Base-by-base conservation (phyloP, 1,284 basidiomycete genomes). In the Phylloboletellus chloephorus region DNA sequence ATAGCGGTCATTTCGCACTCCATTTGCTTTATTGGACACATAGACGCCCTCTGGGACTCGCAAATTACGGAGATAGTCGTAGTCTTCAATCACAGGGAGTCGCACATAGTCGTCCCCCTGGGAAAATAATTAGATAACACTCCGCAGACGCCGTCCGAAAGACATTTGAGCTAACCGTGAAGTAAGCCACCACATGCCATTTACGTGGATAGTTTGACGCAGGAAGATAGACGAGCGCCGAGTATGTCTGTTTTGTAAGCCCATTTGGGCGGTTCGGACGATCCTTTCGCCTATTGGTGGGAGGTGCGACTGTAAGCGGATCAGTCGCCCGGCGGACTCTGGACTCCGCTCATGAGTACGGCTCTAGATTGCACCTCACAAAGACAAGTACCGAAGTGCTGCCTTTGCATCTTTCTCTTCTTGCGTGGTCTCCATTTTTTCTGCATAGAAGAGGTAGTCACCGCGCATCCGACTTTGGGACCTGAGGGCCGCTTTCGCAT, bases 161-260 rank as follows among this genome's bases (percentile, higher is more conserved):
- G 12, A 46, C 16, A 36, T 43, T 36, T 21, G 37, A 43, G 53
- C 69, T 52, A 61, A 86, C 82, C 63, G 76, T 75, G 61, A 86
- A 86, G 67, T 86, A 86, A 36, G 83, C 82, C 41, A 86, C 83
- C 31, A 86, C 71, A 61, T 86, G 82, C 82, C 82, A 86, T 68
- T 84, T 86, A 28, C 76, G 71, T 32, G 72, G 72, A 41, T 72
- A 69, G 41, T 62, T 67, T 32, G 71, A 67, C 40, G 75, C 78
- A 39, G 74, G 76, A 44, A 77, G 64, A 52, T 77, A 71, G 24
- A 84, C 80, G 29, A 78, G 72, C 23, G 81, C 83, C 7, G 83
- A 86, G 56, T 85, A 87, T 1, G 83, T 86, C 54, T 87, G 83
- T 64, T 86, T 86, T 28, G 82, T 87, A 37, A 86, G 68, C 22